Base-by-base conservation (phyloP, 2,329 filamentous ascomycete species). In the Cladobotryum protrusum region DNA sequence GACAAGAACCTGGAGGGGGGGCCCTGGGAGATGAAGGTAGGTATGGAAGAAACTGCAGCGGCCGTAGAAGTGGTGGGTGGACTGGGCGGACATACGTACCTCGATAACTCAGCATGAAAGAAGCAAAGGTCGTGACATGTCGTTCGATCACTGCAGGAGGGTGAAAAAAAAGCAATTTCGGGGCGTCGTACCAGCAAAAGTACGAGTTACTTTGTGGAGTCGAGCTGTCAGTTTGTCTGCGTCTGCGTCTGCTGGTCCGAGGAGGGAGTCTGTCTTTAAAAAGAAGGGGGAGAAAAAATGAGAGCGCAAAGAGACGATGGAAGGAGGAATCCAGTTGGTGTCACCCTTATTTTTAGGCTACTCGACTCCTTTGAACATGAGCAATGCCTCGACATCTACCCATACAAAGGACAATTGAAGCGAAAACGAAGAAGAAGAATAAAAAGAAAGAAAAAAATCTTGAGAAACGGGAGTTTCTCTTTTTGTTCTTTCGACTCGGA, bases 51-150 rank as follows among this genome's bases (percentile, higher is more conserved):
- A 41, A 24, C 29, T 20, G 35, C 2, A 35, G 13, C 9, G n/a
- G 34, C 35, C 35, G 35, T 37, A n/a, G 35, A 7, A 17, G 35
- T 29, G 24, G 24, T 29, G 24, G 24, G 24, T 29, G 35, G 17
- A 37, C 14, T 37, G 35, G 35, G 14, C 12, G 35, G n/a, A 4
- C 17, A 18, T 24, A 44, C 42, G 24, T 44, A 44, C 42, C 42
- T 44, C 20, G 42, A 44, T 24, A 15, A 32, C 12, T 44, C 24
- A 44, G 24, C 11, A 14, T 29, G 41, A 43, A 39, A 24, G 32
- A 49, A 52, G 41, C 45, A 52, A 47, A 37, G 33, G 37, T 44
- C 40, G 49, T 41, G 45, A 34, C 41, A 44, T 45, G 41, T 19
- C 45, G 34, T 29, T 44, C 41, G 40, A 35, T 41, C 17, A 24